Base-by-base conservation (phyloP, 106 monocot genomes). In the Iris macrosiphon region DNA sequence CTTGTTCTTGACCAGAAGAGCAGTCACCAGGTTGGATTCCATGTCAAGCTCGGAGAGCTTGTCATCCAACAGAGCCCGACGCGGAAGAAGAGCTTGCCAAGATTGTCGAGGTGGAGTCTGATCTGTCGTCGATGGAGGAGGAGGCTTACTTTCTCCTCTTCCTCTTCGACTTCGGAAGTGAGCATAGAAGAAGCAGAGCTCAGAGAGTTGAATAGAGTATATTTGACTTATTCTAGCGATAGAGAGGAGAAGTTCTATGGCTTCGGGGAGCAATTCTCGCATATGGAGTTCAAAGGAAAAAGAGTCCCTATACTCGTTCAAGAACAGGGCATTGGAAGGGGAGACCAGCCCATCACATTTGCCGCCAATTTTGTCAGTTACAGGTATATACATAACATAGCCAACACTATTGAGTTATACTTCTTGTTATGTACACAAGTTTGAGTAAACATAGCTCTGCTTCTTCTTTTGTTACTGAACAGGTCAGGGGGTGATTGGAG, bases 291-390 rank as follows among this genome's bases (percentile, higher is more conserved):
- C 55, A 91, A 91, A 57, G 91, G 91, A 20, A 78, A 51, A 55
- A 72, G 71, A 32, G 81, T 91, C 19, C 85, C 91, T 10, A 76
- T 85, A 40, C 49, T 91, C 24, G 91, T 91, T n/a, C 91, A 91
- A 64, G 91, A 91, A 44, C 91, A 91, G 54, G 91, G 91, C 7
- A 91, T 91, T 55, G 91, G 85, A n/a, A 85, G 91, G 41, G 91
- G 91, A n/a, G 91, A 91, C 57, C 91, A 91, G 21, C 91, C 91
- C 23, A 85, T 91, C 46, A 82, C 81, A 1, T 85, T 81, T 49
- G 85, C 85, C 17, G 81, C 91, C 30, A 91, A 91, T 60, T 59
- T 85, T 20, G 53, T 91, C 44, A 91, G 91, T 41, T 81, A 91
- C 66, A 91, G 91, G 91, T 91, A 65, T 9, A 4, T 29, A 25